These are phyloP conservation scores for Pyrus betulifolia DNA, from an alignment of 306 rosid species.

Conservation along the genomic window DNA sequence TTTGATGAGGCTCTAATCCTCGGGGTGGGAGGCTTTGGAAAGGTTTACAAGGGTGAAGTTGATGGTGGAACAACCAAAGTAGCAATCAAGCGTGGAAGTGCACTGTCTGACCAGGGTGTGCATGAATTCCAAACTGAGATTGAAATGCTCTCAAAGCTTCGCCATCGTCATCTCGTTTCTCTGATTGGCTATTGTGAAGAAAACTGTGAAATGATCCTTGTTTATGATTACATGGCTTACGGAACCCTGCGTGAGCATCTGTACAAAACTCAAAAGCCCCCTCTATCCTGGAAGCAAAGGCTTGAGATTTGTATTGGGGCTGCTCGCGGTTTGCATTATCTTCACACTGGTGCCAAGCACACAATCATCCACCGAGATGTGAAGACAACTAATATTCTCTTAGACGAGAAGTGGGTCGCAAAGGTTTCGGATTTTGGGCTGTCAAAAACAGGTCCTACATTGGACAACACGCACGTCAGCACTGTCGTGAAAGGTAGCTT, in stretches of 20 bases:
- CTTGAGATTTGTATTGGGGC: conserved; percentile 98
- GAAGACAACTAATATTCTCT: conserved; percentile 91
- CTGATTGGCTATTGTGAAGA: conserved; percentile 95
- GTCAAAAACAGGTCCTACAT: conserved; percentile 96
- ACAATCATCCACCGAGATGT: conserved; percentile 97
- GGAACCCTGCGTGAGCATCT: conserved; percentile 96
- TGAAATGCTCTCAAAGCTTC: conserved; percentile 99
- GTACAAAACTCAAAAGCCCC: conserved; percentile 95
- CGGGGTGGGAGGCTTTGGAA: conserved; percentile 99
- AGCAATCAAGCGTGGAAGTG: conserved; percentile 96
- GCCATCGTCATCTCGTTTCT: conserved; percentile 97
- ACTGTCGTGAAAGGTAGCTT: conserved; percentile 98
- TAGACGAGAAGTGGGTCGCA: conserved; percentile 98
- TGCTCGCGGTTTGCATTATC: conserved; percentile 96
- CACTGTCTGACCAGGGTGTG: conserved; percentile 96
- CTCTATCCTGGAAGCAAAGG: conserved; percentile 98
- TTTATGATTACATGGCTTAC: conserved; percentile 86
- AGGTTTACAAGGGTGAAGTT: conserved; percentile 88
- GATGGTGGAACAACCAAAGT: conserved; percentile 74
- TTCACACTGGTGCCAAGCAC: conserved; percentile 95
- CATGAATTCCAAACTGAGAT: conserved; percentile 99
- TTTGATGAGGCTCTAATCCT: conserved; percentile 82
- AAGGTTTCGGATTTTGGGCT: conserved; percentile 96
- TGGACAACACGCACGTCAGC: conserved; percentile 96
- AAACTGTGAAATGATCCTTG: conserved; percentile 95